Percentiles rank a stretch among this genome's conserved stretches.
These are phyloP conservation scores for Pouteria glomerata DNA, from an alignment of 148 eudicot genomes.

Conservation along the genomic window DNA sequence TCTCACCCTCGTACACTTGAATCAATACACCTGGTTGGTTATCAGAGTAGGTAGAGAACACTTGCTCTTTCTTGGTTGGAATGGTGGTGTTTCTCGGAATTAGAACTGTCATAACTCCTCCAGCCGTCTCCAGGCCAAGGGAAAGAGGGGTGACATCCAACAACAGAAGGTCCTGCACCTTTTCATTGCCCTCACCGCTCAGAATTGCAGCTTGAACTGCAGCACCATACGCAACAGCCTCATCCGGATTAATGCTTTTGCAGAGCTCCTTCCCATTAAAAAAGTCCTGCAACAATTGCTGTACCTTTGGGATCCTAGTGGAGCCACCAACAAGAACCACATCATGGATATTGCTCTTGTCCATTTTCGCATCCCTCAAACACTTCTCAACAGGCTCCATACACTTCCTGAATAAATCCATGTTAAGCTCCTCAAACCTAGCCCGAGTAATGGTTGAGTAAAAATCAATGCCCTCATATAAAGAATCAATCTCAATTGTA, in stretches of 20 bases:
- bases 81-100: constrained; percentile 57
- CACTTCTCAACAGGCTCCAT: constrained; percentile 63
- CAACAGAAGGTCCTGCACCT: constrained; percentile 43
- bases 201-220: constrained; percentile 50
- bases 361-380: constrained; percentile 52
- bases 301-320: constrained; percentile 49
- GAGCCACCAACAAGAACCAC: constrained; percentile 60
- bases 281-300: constrained; percentile 44
- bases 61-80: constrained; percentile 55
- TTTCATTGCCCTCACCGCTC: constrained; percentile 57
- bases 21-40: constrained; percentile 54
- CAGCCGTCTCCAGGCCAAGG: constrained; percentile 49
- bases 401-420: constrained; percentile 57
- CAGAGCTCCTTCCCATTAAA: constrained; percentile 57
- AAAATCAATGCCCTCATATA: constrained; percentile 50
- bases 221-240: constrained; percentile 52
- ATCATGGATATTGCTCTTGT: constrained; percentile 40
- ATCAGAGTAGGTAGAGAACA: constrained; percentile 51
- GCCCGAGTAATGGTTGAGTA: constrained; percentile 54
- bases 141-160: constrained; percentile 52
- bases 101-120: constrained; percentile 50
- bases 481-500: constrained; percentile 43
- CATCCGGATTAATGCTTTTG: constrained; percentile 53
- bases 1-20: constrained; percentile 50
- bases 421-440: constrained; percentile 49